These are phyloP conservation scores for Hypericum androsaemum DNA, from an alignment of 345 rosid genomes.

Conservation along the genomic window DNA sequence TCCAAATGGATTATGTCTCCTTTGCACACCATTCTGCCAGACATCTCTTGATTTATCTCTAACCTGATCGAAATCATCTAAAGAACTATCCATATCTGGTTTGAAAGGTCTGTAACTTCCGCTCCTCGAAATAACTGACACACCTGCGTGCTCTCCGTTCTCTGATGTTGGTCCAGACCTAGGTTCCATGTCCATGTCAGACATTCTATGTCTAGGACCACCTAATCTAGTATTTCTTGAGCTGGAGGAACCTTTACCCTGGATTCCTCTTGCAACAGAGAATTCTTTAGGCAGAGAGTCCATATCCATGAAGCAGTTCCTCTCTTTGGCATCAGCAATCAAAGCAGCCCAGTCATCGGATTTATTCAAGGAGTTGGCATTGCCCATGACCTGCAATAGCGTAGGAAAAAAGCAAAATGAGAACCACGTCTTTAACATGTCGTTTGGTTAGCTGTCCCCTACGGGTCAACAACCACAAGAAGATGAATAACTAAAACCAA, in stretches of 20 bases:
- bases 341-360: conserved; percentile 96
- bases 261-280: conserved; percentile 37
- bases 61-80: conserved; percentile 52
- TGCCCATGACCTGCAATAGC: conserved; percentile 73
- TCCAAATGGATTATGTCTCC: not conserved
- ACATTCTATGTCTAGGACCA: conserved; percentile 65
- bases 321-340: conserved; percentile 71
- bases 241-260: conserved; percentile 46
- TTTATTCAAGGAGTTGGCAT: conserved; percentile 68
- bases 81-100: conserved; percentile 36
- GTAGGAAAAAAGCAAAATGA: too few relatives aligned
- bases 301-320: conserved; percentile 90
- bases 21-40: conserved; percentile 52
- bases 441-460: too few relatives aligned
- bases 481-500: not conserved
- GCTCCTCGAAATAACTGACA: conserved; percentile 42
- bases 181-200: conserved; percentile 50
- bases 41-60: conserved; percentile 63
- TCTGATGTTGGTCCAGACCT: conserved; percentile 67
- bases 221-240: conserved; percentile 56
- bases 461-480: too few relatives aligned
- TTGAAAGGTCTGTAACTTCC: conserved; percentile 41
- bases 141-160: conserved; percentile 56
- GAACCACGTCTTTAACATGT: too few relatives aligned
- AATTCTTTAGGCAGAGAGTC: conserved; percentile 77